A percentile compares a stretch with the other conserved stretches of the same genome.
These are phyloP conservation scores for Leptodermis oblonga DNA, from an alignment of 257 asterid species.

Conservation along the genomic window DNA sequence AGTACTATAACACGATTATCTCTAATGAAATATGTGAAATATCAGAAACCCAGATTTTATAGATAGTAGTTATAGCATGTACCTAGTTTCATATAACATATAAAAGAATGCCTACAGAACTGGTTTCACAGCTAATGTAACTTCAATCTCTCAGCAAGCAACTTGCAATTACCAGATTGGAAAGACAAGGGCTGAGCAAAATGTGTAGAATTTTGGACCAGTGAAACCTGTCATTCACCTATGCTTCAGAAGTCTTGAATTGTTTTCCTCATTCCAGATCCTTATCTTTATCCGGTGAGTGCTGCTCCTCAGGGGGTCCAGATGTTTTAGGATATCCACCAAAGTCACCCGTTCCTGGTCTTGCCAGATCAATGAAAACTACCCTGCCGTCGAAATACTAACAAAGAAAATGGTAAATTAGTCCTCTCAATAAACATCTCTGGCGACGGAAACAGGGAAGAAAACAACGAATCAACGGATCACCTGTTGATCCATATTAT, in stretches of 20 bases:
- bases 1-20: not conserved
- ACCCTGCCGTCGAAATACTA: slow-evolving; percentile 50
- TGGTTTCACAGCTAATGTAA: slow-evolving; percentile 1
- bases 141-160: not conserved
- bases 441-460: not conserved
- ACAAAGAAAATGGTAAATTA: not conserved
- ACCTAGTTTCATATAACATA: not conserved
- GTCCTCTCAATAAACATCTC: not conserved
- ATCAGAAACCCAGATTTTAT: not conserved
- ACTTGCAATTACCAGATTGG: not conserved
- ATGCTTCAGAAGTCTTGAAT: not conserved
- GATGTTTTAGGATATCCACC: slow-evolving; percentile 42
- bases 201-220: not conserved
- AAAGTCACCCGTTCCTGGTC: slow-evolving; percentile 36
- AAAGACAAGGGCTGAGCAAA: not conserved
- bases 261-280: slow-evolving; percentile 16
- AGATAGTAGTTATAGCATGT: not conserved
- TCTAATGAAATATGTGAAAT: not conserved
- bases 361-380: slow-evolving; percentile 48
- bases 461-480: not conserved
- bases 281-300: slow-evolving; percentile 14
- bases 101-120: not conserved
- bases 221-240: not conserved
- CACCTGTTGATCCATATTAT: slow-evolving; percentile 66
- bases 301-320: slow-evolving; percentile 46